A percentile compares a stretch with the other conserved stretches of the same genome.
These are phyloP conservation scores for Thamnidium elegans DNA, from an alignment of 192 early-diverging fungal genomes.

Conservation along the genomic window DNA sequence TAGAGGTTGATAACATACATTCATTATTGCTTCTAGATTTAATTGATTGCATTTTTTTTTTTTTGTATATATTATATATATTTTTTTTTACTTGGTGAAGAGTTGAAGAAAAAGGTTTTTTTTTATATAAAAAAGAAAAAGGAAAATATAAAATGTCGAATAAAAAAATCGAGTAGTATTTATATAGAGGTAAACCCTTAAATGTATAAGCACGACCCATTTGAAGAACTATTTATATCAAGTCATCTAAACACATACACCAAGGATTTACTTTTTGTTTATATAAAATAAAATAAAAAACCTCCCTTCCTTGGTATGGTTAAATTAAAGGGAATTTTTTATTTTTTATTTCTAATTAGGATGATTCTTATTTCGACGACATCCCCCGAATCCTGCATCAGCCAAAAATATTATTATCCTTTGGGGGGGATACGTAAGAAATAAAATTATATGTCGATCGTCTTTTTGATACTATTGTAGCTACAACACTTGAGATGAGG, in stretches of 20 bases:
- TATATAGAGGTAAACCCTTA: slow-evolving; percentile 12
- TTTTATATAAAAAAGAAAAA: no score
- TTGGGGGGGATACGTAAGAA: background rate
- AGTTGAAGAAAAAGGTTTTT: no score
- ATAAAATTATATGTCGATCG: background rate
- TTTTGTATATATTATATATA: background rate
- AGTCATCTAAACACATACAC: slow-evolving; percentile 1
- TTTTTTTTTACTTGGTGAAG: background rate
- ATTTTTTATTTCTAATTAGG: slow-evolving; percentile 11
- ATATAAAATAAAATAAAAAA: background rate
- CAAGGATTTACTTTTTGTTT: slow-evolving; percentile 16
- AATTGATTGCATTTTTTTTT: slow-evolving; percentile 15
- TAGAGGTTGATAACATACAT: no score
- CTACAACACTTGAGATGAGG: no score
- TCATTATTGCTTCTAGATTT: slow-evolving; percentile 7
- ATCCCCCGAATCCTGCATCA: slow-evolving; percentile 13
- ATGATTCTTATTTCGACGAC: slow-evolving; percentile 17
- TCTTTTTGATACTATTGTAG: background rate
- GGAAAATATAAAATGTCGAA: background rate
- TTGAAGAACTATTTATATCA: slow-evolving; percentile 1
- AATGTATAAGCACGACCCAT: slow-evolving; percentile 13
- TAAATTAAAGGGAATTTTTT: slow-evolving; percentile 14
- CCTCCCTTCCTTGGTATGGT: slow-evolving; percentile 9
- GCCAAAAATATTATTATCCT: background rate
- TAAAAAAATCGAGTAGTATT: background rate